phyloP scores from a whole-genome alignment of 495 filamentous ascomycete genomes.

The Lepraria neglecta region DNA sequence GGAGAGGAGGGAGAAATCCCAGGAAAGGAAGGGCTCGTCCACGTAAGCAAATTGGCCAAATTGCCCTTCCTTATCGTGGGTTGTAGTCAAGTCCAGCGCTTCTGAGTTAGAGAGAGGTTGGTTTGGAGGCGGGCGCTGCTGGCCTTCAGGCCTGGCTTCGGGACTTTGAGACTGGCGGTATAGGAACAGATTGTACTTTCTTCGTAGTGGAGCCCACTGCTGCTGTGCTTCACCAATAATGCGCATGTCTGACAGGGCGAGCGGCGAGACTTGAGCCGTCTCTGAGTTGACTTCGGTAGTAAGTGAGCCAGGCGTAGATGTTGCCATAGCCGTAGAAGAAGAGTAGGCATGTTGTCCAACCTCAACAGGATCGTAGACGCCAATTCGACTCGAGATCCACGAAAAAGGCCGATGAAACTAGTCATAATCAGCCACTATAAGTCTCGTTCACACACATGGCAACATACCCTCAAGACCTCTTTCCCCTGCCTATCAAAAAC shows the following conservation, averaged over 20 bases:
- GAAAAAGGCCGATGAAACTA: slow-evolving; percentile 64
- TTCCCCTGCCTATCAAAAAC: slow-evolving; percentile 60
- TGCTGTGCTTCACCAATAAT: slow-evolving; percentile 63
- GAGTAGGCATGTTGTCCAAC: slow-evolving; percentile 30
- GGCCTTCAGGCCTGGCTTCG: slow-evolving; percentile 27
- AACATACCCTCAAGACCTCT: slow-evolving; percentile 54
- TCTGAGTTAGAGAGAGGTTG: slow-evolving; percentile 45
- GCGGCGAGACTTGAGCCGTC: slow-evolving; percentile 45
- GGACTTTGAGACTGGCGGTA: slow-evolving; percentile 34
- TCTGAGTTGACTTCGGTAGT: slow-evolving; percentile 35
- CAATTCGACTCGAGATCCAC: slow-evolving; percentile 59
- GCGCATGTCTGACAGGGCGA: slow-evolving; percentile 52
- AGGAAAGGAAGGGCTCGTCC: slow-evolving; percentile 50
- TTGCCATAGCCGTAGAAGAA: slow-evolving; percentile 41
- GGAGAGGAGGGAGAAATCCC: slow-evolving; percentile 52
- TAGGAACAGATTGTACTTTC: slow-evolving; percentile 64
- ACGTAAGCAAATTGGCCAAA: slow-evolving; percentile 61
- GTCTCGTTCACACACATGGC: not conserved
- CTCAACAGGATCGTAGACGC: slow-evolving; percentile 55
- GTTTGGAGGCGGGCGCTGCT: slow-evolving; percentile 38
- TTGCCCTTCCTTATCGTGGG: slow-evolving; percentile 36
- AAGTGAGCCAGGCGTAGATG: slow-evolving; percentile 38
- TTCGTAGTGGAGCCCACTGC: slow-evolving; percentile 59
- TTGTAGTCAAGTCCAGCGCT: slow-evolving; percentile 41
- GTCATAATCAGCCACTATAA: not conserved